Conservation (phyloP, 768 basidiomycete species). For the Lentinus tigrinus region DNA sequence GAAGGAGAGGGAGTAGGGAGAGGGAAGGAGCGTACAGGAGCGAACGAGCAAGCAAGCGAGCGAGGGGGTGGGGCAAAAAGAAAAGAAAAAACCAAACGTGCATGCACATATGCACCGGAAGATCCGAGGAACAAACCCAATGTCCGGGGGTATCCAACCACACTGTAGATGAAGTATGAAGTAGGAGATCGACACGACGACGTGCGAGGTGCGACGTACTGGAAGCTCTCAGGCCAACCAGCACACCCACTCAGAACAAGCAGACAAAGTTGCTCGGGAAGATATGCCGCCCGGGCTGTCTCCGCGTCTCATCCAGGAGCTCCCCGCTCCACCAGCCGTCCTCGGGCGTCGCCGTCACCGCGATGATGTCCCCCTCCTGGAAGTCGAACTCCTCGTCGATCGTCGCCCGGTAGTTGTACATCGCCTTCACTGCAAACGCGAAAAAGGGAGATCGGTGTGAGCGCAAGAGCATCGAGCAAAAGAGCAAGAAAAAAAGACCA, state of each 20-base stretch:
- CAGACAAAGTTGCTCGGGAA: conserved; percentile 91
- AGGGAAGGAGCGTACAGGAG: background rate
- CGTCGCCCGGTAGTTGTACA: conserved; percentile 83
- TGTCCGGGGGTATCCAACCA: background rate
- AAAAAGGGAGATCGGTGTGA: background rate
- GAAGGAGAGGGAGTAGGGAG: no score
- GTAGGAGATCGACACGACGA: background rate
- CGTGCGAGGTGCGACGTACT: no score
- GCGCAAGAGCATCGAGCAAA: no score
- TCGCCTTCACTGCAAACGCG: conserved; percentile 66
- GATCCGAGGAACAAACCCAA: background rate
- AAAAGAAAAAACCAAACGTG: no score
- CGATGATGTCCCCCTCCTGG: conserved; percentile 92
- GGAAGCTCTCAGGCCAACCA: no score
- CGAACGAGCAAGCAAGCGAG: background rate
- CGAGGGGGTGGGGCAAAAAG: background rate
- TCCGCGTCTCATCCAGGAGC: conserved; percentile 70
- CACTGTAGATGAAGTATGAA: background rate
- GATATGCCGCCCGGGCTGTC: conserved; percentile 69
- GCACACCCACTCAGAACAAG: conserved; percentile 49
- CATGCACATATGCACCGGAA: background rate
- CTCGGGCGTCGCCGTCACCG: conserved; percentile 89
- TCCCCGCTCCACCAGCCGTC: conserved; percentile 99
- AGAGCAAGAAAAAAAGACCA: background rate
- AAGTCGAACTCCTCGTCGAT: conserved; percentile 96